phyloP scores from a whole-genome alignment of 2,329 filamentous ascomycete genomes.

The Ophiostoma himal-ulmi region DNA sequence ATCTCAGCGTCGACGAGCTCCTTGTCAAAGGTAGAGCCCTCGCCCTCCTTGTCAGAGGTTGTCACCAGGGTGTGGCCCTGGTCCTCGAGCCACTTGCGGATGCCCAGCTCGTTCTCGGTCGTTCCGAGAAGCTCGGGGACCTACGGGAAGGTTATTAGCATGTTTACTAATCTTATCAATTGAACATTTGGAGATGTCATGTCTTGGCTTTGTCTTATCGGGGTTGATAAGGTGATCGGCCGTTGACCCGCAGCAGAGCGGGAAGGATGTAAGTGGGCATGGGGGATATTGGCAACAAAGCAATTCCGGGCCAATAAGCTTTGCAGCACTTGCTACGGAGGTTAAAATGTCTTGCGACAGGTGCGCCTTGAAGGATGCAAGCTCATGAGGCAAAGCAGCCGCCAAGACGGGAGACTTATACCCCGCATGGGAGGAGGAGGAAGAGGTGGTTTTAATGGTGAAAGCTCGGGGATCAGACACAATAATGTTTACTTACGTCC shows the following conservation, averaged over 20 bases:
- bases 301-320: not conserved
- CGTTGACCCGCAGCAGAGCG: not conserved
- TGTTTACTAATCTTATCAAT: not conserved
- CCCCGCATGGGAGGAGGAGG: not conserved
- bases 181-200: not conserved
- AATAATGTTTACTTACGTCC: slow-evolving; percentile 53
- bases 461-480: not conserved
- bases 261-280: slow-evolving; percentile 6
- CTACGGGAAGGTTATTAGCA: slow-evolving; percentile 28
- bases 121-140: slow-evolving; percentile 83
- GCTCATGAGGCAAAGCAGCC: not conserved
- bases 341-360: not conserved
- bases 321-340: not conserved
- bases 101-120: slow-evolving; percentile 95
- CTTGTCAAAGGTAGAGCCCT: slow-evolving; percentile 87
- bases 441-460: not conserved
- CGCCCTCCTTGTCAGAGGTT: slow-evolving; percentile 93
- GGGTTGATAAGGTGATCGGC: slow-evolving; percentile 1
- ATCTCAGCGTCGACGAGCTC: slow-evolving; percentile 95
- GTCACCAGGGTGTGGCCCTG: slow-evolving; percentile 95
- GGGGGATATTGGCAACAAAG: not conserved
- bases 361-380: not conserved
- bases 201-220: slow-evolving; percentile 8
- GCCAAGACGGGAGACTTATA: not conserved
- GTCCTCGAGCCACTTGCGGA: slow-evolving; percentile 96